Evolutionary conservation across 2,329 filamentous ascomycete genomes (phyloP).

Genomic region (Fusarium sp.): DNA sequence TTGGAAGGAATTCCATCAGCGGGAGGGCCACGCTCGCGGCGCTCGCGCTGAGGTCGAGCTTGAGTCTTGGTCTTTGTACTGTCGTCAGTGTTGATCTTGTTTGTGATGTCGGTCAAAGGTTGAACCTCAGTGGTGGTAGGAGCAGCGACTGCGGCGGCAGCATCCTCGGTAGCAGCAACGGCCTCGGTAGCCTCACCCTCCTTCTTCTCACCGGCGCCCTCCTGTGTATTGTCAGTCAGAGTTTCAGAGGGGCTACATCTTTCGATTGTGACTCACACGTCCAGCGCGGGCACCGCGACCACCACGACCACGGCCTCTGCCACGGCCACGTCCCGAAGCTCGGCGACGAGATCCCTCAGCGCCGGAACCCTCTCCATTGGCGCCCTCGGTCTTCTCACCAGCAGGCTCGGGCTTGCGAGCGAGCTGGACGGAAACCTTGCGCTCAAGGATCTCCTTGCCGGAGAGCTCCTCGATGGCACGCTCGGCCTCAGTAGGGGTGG

Average conservation of each 20-base stretch:
- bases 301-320: constrained; percentile 76
- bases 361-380: constrained; percentile 80
- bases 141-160: constrained; percentile 57
- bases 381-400: constrained; percentile 79
- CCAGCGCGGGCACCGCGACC: constrained; percentile 73
- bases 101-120: constrained; percentile 72
- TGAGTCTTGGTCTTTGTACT: constrained; percentile 69
- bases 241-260: background rate
- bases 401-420: constrained; percentile 95
- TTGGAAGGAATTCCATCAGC: constrained; percentile 98
- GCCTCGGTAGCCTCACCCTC: constrained; percentile 57
- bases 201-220: constrained; percentile 58
- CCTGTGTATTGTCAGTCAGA: constrained; percentile 41
- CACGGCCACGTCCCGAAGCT: constrained; percentile 73
- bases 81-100: constrained; percentile 68
- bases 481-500: constrained; percentile 92
- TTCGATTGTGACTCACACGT: constrained; percentile 51
- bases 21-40: constrained; percentile 89
- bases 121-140: constrained; percentile 65
- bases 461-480: constrained; percentile 95
- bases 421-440: constrained; percentile 98
- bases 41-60: constrained; percentile 68
- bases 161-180: constrained; percentile 58
- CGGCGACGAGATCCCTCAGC: constrained; percentile 74
- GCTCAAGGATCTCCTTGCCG: constrained; percentile 96